Evolutionary conservation across 202 grass and related monocot species (phyloP).

Genomic region (Schoenoplectus triqueter): DNA sequence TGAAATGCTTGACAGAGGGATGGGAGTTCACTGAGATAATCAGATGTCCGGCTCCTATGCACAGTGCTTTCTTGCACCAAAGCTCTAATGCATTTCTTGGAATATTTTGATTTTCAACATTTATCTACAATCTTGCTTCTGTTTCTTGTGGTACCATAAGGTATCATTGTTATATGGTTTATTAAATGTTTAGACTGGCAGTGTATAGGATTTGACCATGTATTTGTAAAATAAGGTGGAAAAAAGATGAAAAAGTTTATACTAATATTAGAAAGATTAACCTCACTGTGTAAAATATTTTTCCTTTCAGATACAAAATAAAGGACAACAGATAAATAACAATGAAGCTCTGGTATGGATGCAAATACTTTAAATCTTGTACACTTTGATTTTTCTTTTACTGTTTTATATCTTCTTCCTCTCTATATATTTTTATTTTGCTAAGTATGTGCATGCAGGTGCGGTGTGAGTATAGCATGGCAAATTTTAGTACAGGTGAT

Average conservation of each 20-base stretch:
- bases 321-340: slow-evolving; percentile 58
- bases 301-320: slow-evolving; percentile 75
- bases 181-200: not conserved
- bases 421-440: not conserved
- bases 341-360: slow-evolving; percentile 69
- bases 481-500: slow-evolving; percentile 97
- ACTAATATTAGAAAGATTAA: not conserved
- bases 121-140: not conserved
- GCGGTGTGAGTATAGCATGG: slow-evolving; percentile 95
- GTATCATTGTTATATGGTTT: not conserved
- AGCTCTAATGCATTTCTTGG: not conserved
- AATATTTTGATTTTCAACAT: not conserved
- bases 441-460: slow-evolving; percentile 59
- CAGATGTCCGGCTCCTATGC: not conserved
- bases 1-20: not conserved
- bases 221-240: not conserved
- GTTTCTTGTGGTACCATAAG: not conserved
- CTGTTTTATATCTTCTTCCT: slow-evolving; percentile 21
- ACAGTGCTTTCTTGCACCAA: not conserved
- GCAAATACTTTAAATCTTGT: not conserved
- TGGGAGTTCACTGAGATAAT: not conserved
- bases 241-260: not conserved
- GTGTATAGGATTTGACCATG: not conserved
- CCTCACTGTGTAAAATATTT: not conserved
- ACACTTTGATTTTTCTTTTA: not conserved